Base-by-base conservation (phyloP, 1,284 basidiomycete species). In the Ustilago xerochloae region DNA sequence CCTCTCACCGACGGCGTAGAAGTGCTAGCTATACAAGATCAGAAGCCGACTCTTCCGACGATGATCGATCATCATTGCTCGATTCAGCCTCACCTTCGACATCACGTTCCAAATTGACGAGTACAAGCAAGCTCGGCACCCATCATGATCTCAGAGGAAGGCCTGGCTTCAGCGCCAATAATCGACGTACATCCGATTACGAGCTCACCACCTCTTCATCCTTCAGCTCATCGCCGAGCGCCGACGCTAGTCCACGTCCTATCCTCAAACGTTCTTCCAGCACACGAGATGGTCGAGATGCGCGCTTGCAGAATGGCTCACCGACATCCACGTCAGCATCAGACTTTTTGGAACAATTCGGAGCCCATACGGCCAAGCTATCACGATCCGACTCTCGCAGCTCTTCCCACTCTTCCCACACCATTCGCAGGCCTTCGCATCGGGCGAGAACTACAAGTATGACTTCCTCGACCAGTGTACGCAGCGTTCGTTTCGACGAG, bases 401-500 rank as follows among this genome's bases (percentile, higher is more conserved):
- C 55, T 74, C 71, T 20, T 69, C 66, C 1, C 63, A 61, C 10
- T 74, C 71, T 1, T 68, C 65, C 12, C 59, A 61, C 36, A 74
- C 71, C 24, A 65, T 65, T 6, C 54, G 65, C n/a, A 60, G 71
- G 24, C 66, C 65, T 0, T 56, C 54, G 18, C 61, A 64, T 51
- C 47, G 66, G 18, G 38, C 71, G 13, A 43, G 71, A 41, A 74
- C 71, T 1, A 62, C 58, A 1, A 74, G 71, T 53, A 65, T 65
- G 60, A 66, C 71, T 8, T 74, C 71, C 2, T 52, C 63, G 1
- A 36, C 16, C 24, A 73, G 64, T 35, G 36, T 64, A 13, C 65
- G 71, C 24, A 69, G 62, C 52, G 71, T 74, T 4, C 62, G 71
- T 20, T 74, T 74, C 33, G 71, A 69, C 36, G 63, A 71, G 38